A percentile compares a stretch with the other conserved stretches of the same genome.
Conservation (phyloP, 495 filamentous ascomycete genomes). For the Copromyces sp. region DNA sequence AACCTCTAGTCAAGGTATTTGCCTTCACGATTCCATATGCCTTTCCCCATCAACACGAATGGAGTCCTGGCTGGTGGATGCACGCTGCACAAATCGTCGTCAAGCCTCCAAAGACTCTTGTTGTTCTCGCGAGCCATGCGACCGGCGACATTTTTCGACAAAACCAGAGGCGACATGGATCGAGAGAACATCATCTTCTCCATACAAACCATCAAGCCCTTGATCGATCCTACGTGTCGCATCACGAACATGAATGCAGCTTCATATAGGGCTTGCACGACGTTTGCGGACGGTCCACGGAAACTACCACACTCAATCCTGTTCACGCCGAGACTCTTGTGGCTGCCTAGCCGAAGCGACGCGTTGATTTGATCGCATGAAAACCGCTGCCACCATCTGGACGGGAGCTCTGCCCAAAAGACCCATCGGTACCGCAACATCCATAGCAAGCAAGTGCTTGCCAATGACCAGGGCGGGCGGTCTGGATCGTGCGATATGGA, state of each 20-base stretch:
- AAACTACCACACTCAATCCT: background rate
- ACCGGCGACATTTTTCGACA: background rate
- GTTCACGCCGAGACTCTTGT: background rate
- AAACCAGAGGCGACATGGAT: background rate
- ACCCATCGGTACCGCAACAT: background rate
- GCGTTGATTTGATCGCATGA: background rate
- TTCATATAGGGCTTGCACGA: background rate
- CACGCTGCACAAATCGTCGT: background rate
- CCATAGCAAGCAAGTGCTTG: background rate
- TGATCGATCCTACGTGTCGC: background rate
- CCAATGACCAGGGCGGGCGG: too few species aligned
- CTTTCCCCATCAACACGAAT: background rate
- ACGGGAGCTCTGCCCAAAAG: background rate
- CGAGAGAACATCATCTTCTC: background rate
- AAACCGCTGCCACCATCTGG: background rate
- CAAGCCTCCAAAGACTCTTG: background rate
- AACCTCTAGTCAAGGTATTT: background rate
- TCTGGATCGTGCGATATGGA: background rate
- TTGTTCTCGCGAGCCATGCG: background rate
- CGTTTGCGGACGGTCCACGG: background rate
- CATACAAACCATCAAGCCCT: background rate
- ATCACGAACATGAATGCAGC: background rate
- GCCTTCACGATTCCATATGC: background rate
- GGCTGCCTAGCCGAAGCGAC: background rate
- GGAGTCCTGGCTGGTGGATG: background rate